A percentile compares a stretch with the other conserved stretches of the same genome.
Evolutionary conservation across 2,329 filamentous ascomycete species (phyloP).

Genomic region (Penicillium sp.): DNA sequence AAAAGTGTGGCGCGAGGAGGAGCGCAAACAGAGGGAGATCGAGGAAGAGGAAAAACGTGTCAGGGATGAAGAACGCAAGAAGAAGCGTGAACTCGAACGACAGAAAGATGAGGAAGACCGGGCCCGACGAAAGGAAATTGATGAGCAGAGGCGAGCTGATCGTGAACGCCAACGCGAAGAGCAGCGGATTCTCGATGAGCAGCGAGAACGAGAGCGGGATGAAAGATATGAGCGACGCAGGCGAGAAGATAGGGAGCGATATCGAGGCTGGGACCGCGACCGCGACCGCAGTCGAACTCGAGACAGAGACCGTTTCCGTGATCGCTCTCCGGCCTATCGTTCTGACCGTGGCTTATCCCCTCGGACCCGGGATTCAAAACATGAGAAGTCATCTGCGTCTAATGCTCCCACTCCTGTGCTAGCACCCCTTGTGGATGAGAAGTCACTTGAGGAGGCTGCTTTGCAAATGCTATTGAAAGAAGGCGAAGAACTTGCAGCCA

Average conservation of each 20-base stretch:
- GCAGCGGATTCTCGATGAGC: conserved; percentile 52
- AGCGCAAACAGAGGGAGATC: conserved; percentile 53
- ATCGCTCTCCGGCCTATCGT: conserved; percentile 31
- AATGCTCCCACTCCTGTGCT: conserved; percentile 33
- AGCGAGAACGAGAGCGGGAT: conserved; percentile 50
- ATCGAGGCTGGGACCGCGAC: conserved; percentile 38
- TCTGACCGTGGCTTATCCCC: conserved; percentile 31
- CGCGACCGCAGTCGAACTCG: conserved; percentile 37
- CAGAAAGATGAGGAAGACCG: conserved; percentile 46
- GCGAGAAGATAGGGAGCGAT: conserved; percentile 46
- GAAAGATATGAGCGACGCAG: conserved; percentile 45
- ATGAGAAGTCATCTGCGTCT: conserved; percentile 30
- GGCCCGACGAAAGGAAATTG: conserved; percentile 50
- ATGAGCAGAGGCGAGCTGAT: conserved; percentile 49
- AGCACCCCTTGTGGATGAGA: conserved; percentile 46
- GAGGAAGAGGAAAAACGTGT: conserved; percentile 42
- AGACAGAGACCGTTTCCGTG: conserved; percentile 31
- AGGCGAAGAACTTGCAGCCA: conserved; percentile 53
- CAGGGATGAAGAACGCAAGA: conserved; percentile 42
- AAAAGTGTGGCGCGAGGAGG: conserved; percentile 46
- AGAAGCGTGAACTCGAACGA: conserved; percentile 42
- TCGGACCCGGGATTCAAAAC: conserved; percentile 29
- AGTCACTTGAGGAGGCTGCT: conserved; percentile 55
- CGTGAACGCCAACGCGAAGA: conserved; percentile 51
- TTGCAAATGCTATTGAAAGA: conserved; percentile 54